phyloP scores from a whole-genome alignment of 2,329 filamentous ascomycete species.

The Hypoxylon rubiginosum region DNA sequence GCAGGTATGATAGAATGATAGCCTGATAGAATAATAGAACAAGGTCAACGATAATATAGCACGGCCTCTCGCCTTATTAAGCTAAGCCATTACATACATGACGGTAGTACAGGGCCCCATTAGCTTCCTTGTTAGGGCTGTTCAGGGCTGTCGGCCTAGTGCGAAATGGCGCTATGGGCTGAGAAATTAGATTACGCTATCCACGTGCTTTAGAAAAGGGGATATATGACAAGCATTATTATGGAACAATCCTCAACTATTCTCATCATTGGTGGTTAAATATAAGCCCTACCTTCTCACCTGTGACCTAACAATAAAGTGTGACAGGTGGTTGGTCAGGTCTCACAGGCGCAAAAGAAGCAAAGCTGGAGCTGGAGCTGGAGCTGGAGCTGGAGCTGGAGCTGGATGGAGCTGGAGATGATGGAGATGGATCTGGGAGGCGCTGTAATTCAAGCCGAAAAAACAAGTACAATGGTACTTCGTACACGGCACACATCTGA shows the following conservation, averaged over 20 bases:
- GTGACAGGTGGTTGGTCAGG: slow-evolving; percentile 13
- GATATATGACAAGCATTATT: slow-evolving; percentile 27
- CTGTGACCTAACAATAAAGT: slow-evolving; percentile 16
- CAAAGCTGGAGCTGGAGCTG: slow-evolving; percentile 17
- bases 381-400: too few relatives aligned
- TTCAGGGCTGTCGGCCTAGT: neutral
- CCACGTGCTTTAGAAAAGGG: slow-evolving; percentile 27
- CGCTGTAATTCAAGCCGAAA: slow-evolving; percentile 35
- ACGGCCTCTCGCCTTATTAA: neutral
- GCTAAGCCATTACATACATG: slow-evolving; percentile 2
- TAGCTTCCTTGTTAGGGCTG: neutral
- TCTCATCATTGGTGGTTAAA: slow-evolving; percentile 21
- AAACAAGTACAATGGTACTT: slow-evolving; percentile 24
- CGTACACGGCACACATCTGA: slow-evolving; percentile 32
- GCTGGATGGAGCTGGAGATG: neutral
- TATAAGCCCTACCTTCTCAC: slow-evolving; percentile 24
- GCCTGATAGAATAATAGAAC: neutral
- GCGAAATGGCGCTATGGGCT: slow-evolving; percentile 19
- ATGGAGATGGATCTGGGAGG: neutral
- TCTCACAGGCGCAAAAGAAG: slow-evolving; percentile 19
- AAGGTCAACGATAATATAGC: neutral
- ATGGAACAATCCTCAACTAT: slow-evolving; percentile 20
- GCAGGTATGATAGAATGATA: slow-evolving; percentile 2
- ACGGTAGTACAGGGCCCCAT: neutral
- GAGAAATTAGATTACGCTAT: slow-evolving; percentile 34